A percentile compares a stretch with the other conserved stretches of the same genome.
Conservation (phyloP, 83 land plant species). For the Larix sibirica region DNA sequence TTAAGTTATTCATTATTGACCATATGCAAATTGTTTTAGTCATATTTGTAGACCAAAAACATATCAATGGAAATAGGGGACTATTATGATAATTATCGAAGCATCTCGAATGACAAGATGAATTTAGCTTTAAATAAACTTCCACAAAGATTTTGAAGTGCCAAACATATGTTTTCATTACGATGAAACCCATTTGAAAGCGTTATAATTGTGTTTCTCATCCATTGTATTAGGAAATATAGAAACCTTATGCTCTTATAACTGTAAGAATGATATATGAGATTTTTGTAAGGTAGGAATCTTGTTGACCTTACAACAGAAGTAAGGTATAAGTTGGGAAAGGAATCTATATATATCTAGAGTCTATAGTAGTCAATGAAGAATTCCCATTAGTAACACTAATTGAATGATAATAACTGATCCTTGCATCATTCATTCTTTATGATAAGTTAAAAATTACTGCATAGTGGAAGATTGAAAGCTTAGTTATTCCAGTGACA, state of each 20-base stretch:
- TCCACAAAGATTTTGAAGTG: slow-evolving; percentile 27
- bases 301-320: too few relatives aligned
- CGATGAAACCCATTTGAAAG: not conserved
- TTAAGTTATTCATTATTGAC: not conserved
- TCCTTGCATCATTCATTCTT: too few relatives aligned
- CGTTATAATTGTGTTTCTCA: not conserved
- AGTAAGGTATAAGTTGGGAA: too few relatives aligned
- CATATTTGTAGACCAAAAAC: slow-evolving; percentile 72
- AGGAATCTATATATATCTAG: too few relatives aligned
- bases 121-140: slow-evolving; percentile 67
- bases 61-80: slow-evolving; percentile 94
- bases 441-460: too few relatives aligned
- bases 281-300: not conserved
- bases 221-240: too few relatives aligned
- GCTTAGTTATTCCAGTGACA: not conserved
- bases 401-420: too few relatives aligned
- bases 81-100: slow-evolving; percentile 73
- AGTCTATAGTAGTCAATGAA: too few relatives aligned
- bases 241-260: not conserved
- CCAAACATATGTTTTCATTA: not conserved
- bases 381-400: too few relatives aligned
- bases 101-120: slow-evolving; percentile 61
- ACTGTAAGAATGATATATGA: not conserved
- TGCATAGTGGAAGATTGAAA: too few relatives aligned
- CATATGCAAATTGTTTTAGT: not conserved